These are phyloP conservation scores for Pichia thaimueangensis DNA, from an alignment of 805 yeast species.

Conservation along the genomic window DNA sequence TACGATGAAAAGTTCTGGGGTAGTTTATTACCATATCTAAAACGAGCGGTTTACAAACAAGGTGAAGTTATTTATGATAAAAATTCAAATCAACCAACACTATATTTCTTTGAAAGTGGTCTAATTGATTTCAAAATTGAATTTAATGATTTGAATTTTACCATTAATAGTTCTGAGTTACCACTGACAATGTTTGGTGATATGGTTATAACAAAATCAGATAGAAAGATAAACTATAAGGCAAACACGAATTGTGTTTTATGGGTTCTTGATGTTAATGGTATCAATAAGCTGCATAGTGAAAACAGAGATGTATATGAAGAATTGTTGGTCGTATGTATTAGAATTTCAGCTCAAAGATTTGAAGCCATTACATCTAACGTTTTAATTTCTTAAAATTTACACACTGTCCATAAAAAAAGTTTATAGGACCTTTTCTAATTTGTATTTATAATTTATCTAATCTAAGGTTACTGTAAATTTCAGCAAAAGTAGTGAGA, in stretches of 20 bases:
- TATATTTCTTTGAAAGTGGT: slow-evolving; percentile 50
- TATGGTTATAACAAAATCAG: slow-evolving; percentile 31
- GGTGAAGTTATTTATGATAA: slow-evolving; percentile 44
- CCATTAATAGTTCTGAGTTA: slow-evolving; percentile 37
- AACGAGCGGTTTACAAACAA: slow-evolving; percentile 23
- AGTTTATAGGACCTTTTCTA: no score
- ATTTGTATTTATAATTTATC: no score
- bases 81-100: slow-evolving; percentile 39
- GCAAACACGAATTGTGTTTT: slow-evolving; percentile 47
- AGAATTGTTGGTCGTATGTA: slow-evolving; percentile 57
- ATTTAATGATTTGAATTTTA: slow-evolving; percentile 33
- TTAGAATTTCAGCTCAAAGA: slow-evolving; percentile 61
- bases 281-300: slow-evolving; percentile 39
- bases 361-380: slow-evolving; percentile 73
- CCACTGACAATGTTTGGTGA: slow-evolving; percentile 78
- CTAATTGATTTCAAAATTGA: slow-evolving; percentile 41
- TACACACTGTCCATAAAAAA: no score
- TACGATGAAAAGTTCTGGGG: slow-evolving; percentile 56
- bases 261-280: slow-evolving; percentile 56
- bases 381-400: slow-evolving; percentile 49
- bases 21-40: slow-evolving; percentile 50
- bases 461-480: no score
- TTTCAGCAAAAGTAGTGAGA: no score
- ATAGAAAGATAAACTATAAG: slow-evolving; percentile 35
- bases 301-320: slow-evolving; percentile 50